A percentile compares a stretch with the other conserved stretches of the same genome.
Conservation (phyloP, 495 filamentous ascomycete genomes). For the Aspergillus ostianus region DNA sequence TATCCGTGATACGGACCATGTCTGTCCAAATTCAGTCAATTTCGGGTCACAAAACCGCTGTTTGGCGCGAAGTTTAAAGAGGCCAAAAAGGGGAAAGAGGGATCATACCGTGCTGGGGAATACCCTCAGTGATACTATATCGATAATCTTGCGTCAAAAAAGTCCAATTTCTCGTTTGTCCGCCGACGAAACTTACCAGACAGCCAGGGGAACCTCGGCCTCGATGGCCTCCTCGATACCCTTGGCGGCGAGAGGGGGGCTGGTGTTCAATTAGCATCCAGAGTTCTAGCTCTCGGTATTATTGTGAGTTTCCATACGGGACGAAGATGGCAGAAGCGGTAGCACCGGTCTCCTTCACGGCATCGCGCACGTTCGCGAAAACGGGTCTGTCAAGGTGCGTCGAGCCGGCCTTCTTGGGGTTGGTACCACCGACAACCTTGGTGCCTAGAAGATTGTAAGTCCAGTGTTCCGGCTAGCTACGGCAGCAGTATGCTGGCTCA, state of each 20-base stretch:
- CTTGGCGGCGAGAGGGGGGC: slow-evolving; percentile 84
- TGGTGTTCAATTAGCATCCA: slow-evolving; percentile 28
- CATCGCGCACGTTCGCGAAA: slow-evolving; percentile 85
- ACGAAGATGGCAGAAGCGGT: slow-evolving; percentile 96
- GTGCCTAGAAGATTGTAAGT: slow-evolving; percentile 64
- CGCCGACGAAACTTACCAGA: slow-evolving; percentile 60
- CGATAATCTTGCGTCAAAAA: slow-evolving; percentile 5
- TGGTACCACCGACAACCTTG: slow-evolving; percentile 96
- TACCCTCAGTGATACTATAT: slow-evolving; percentile 89
- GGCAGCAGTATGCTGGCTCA: slow-evolving; percentile 10
- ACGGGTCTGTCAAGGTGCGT: slow-evolving; percentile 90
- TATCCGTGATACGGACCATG: slow-evolving; percentile 98
- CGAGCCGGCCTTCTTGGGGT: slow-evolving; percentile 95
- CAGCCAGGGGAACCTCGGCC: slow-evolving; percentile 88
- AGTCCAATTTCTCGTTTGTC: slow-evolving; percentile 13
- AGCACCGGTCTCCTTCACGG: slow-evolving; percentile 87
- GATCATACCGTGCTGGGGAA: slow-evolving; percentile 85
- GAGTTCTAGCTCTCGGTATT: neutral
- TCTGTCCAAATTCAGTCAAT: slow-evolving; percentile 47
- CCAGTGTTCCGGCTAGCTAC: slow-evolving; percentile 17
- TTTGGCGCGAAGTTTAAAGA: slow-evolving; percentile 24
- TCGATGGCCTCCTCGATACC: slow-evolving; percentile 96
- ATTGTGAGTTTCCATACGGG: slow-evolving; percentile 57
- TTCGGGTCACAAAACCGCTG: neutral
- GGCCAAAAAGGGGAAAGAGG: slow-evolving; percentile 2